Conservation (phyloP, 2,329 filamentous ascomycete species). For the Myrmaecium sp. region DNA sequence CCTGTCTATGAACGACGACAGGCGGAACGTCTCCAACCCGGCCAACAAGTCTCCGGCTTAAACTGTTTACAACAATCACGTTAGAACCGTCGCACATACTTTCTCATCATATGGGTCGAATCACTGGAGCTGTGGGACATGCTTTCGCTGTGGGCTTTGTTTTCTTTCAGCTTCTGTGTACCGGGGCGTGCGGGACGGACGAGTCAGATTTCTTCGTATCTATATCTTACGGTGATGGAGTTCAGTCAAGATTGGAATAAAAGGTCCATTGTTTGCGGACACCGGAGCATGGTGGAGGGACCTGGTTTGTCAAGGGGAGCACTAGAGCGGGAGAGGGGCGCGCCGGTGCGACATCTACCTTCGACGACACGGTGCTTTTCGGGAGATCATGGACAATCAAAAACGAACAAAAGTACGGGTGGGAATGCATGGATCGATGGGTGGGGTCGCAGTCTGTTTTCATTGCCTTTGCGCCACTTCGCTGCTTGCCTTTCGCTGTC, state of each 20-base stretch:
- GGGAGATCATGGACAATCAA: too few species aligned
- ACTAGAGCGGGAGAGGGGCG: slow-evolving; percentile 5
- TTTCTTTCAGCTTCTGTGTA: too few species aligned
- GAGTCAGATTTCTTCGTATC: slow-evolving; percentile 5
- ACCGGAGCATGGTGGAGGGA: slow-evolving; percentile 5
- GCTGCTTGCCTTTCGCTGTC: slow-evolving; percentile 3
- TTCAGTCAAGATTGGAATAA: slow-evolving; percentile 4
- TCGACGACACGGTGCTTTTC: too few species aligned
- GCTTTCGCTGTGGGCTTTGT: slow-evolving; percentile 5
- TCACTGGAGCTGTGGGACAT: slow-evolving; percentile 3
- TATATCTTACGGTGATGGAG: too few species aligned
- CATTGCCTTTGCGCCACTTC: slow-evolving; percentile 4
- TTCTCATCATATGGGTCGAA: too few species aligned
- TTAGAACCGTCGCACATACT: too few species aligned
- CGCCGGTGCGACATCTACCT: slow-evolving; percentile 5
- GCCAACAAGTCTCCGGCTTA: slow-evolving; percentile 24
- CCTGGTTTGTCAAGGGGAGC: slow-evolving; percentile 6
- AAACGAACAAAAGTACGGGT: slow-evolving; percentile 5
- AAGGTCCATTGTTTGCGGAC: slow-evolving; percentile 4
- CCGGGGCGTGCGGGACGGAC: too few species aligned
- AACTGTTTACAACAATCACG: slow-evolving; percentile 5
- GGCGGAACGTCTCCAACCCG: slow-evolving; percentile 25
- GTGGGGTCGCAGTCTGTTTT: slow-evolving; percentile 3
- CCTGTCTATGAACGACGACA: slow-evolving; percentile 49
- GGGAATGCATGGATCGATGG: slow-evolving; percentile 4